These are phyloP conservation scores for Gloeopeniophorella convolvens DNA, from an alignment of 768 basidiomycete genomes.

Conservation along the genomic window DNA sequence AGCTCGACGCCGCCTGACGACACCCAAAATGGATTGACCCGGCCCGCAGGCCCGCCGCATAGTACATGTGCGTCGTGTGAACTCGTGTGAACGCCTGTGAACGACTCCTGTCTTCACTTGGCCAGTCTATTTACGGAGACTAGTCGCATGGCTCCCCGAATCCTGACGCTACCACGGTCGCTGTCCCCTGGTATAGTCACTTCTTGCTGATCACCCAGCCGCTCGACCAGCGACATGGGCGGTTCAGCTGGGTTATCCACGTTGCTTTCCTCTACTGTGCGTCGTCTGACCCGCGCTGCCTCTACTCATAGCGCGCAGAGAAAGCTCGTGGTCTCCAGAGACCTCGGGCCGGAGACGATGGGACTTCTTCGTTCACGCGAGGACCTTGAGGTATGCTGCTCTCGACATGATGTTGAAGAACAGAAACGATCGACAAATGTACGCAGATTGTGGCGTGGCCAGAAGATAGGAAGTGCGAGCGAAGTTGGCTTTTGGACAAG, in stretches of 20 bases:
- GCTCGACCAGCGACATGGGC: neutral
- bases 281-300: neutral
- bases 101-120: no score
- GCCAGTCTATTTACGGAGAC: no score
- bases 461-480: slow-evolving; percentile 49
- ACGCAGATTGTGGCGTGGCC: slow-evolving; percentile 43
- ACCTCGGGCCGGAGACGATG: slow-evolving; percentile 62
- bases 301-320: slow-evolving; percentile 12
- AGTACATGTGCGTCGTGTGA: no score
- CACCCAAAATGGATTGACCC: no score
- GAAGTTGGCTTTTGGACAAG: slow-evolving; percentile 71
- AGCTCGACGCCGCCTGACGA: no score
- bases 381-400: slow-evolving; percentile 44
- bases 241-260: neutral
- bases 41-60: no score
- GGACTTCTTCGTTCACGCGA: slow-evolving; percentile 40
- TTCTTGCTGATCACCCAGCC: no score
- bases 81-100: no score
- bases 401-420: neutral
- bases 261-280: neutral
- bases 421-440: neutral
- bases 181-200: no score
- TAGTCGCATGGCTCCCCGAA: no score
- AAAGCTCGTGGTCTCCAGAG: slow-evolving; percentile 52
- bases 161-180: no score